phyloP scores from a whole-genome alignment of 331 rosid genomes.

The Acacia pycnantha region DNA sequence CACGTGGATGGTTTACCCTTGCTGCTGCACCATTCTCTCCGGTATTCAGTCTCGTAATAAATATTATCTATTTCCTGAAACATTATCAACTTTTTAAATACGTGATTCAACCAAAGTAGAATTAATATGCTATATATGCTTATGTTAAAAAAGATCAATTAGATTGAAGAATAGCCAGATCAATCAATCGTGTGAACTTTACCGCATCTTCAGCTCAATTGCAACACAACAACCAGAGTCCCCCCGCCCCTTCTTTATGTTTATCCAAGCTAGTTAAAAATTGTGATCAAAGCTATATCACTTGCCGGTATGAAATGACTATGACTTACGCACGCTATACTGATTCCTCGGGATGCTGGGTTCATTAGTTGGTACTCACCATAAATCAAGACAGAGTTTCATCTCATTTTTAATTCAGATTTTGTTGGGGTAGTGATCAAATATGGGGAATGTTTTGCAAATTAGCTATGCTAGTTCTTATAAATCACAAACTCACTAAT shows the following conservation, averaged over 20 bases:
- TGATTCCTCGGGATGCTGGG: background rate
- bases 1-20: slow-evolving; percentile 82
- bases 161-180: background rate
- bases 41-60: slow-evolving; percentile 86
- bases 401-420: background rate
- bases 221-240: background rate
- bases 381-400: background rate
- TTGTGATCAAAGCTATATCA: background rate
- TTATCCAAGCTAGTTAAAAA: background rate
- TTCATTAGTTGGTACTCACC: slow-evolving; percentile 9
- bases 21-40: slow-evolving; percentile 96
- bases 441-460: background rate
- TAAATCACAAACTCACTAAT: background rate
- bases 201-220: slow-evolving; percentile 9
- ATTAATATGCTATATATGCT: background rate
- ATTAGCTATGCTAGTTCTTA: background rate
- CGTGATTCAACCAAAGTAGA: slow-evolving; percentile 11
- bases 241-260: background rate
- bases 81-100: slow-evolving; percentile 5
- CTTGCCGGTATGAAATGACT: background rate
- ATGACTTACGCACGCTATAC: background rate
- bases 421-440: background rate
- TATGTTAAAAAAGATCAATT: slow-evolving; percentile 1
- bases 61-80: slow-evolving; percentile 86
- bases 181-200: background rate